A percentile compares a stretch with the other conserved stretches of the same genome.
phyloP scores from a whole-genome alignment of 2,329 filamentous ascomycete genomes.

The Aspergillus sp. region DNA sequence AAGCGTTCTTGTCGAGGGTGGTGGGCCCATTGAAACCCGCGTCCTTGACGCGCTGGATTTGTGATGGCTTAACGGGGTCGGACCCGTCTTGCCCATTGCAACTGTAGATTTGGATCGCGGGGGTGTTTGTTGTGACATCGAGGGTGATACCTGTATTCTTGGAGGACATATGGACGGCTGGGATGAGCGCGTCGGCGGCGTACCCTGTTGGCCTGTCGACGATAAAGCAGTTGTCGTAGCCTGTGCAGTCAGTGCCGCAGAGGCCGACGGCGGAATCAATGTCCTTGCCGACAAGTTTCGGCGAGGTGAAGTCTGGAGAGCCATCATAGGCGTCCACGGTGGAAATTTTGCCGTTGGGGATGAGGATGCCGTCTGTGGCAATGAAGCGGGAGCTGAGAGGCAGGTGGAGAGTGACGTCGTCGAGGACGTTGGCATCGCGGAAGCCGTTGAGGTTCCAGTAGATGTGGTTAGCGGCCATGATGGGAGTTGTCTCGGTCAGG shows the following conservation, averaged over 20 bases:
- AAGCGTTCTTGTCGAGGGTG: slow-evolving; percentile 68
- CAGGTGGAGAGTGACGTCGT: slow-evolving; percentile 47
- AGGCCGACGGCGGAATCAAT: slow-evolving; percentile 65
- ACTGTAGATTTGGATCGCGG: slow-evolving; percentile 84
- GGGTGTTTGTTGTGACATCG: slow-evolving; percentile 79
- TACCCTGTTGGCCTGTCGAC: slow-evolving; percentile 44
- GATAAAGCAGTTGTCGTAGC: slow-evolving; percentile 68
- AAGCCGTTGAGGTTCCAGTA: slow-evolving; percentile 55
- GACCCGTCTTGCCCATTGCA: slow-evolving; percentile 75
- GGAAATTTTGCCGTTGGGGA: slow-evolving; percentile 74
- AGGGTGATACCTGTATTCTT: slow-evolving; percentile 78
- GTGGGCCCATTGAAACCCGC: slow-evolving; percentile 49
- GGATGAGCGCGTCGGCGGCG: slow-evolving; percentile 35
- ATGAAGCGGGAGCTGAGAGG: slow-evolving; percentile 49
- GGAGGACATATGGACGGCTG: slow-evolving; percentile 62
- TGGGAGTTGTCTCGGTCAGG: slow-evolving; percentile 48
- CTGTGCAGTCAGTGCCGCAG: slow-evolving; percentile 79
- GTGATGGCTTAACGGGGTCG: slow-evolving; percentile 43
- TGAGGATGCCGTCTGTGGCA: slow-evolving; percentile 60
- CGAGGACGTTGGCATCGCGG: slow-evolving; percentile 42
- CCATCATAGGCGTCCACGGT: slow-evolving; percentile 65
- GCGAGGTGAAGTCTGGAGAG: slow-evolving; percentile 64
- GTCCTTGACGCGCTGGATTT: slow-evolving; percentile 55
- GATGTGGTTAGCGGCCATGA: slow-evolving; percentile 53
- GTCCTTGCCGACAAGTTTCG: slow-evolving; percentile 76